These are phyloP conservation scores for Luffa acutangula DNA, from an alignment of 306 rosid genomes.

Conservation along the genomic window DNA sequence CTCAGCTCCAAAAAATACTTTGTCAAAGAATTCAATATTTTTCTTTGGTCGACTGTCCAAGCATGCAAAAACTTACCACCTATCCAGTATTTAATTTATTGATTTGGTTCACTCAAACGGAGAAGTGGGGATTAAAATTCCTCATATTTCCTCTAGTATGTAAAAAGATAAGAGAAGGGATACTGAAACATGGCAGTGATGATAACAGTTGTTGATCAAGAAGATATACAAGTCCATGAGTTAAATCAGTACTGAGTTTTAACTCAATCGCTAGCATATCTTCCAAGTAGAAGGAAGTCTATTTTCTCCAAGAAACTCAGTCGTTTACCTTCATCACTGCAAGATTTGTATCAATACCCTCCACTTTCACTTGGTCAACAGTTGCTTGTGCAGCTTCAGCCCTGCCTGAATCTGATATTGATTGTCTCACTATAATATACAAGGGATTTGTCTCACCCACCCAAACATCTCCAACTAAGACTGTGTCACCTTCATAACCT, in stretches of 20 bases:
- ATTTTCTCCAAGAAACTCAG: slow-evolving; percentile 11
- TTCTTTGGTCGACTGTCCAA: neutral
- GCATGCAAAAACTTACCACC: slow-evolving; percentile 6
- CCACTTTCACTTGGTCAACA: slow-evolving; percentile 87
- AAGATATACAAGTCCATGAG: neutral
- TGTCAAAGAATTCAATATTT: neutral
- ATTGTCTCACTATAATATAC: slow-evolving; percentile 62
- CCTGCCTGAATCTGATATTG: slow-evolving; percentile 53
- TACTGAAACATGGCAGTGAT: neutral
- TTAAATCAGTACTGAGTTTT: neutral
- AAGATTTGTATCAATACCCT: slow-evolving; percentile 87
- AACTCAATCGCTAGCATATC: slow-evolving; percentile 4
- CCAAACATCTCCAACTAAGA: slow-evolving; percentile 41
- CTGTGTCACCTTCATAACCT: slow-evolving; percentile 30
- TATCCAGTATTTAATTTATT: neutral
- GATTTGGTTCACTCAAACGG: neutral
- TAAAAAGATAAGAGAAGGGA: neutral
- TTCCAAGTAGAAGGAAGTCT: slow-evolving; percentile 11
- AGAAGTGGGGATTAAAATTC: neutral
- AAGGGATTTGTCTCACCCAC: slow-evolving; percentile 72
- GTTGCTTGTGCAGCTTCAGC: slow-evolving; percentile 92
- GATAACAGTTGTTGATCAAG: neutral
- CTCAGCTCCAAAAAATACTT: neutral
- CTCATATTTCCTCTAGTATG: neutral
- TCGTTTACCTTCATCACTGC: slow-evolving; percentile 84